Evolutionary conservation across 352 stramenopile genomes (phyloP).

Genomic region (Globisporangium recalcitrans): DNA sequence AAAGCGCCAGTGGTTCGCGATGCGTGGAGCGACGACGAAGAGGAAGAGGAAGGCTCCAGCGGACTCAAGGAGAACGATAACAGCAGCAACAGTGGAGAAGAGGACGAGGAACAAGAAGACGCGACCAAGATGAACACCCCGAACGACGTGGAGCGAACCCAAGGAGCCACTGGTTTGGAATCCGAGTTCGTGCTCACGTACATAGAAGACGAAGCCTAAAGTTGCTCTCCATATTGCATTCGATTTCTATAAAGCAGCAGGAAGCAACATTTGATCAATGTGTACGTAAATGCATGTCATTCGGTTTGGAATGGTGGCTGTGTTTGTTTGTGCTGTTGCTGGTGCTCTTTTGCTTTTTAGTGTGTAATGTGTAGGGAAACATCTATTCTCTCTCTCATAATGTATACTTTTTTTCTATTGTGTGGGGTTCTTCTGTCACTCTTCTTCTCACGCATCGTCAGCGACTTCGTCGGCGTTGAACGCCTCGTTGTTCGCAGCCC

Average conservation of each 20-base stretch:
- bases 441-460: slow-evolving; percentile 13
- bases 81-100: slow-evolving; percentile 20
- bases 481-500: slow-evolving; percentile 19
- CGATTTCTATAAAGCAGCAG: slow-evolving; percentile 3
- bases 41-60: slow-evolving; percentile 8
- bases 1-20: slow-evolving; percentile 42
- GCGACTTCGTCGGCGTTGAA: slow-evolving; percentile 17
- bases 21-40: slow-evolving; percentile 78
- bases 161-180: slow-evolving; percentile 1
- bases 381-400: slow-evolving; percentile 10
- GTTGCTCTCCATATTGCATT: background rate
- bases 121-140: slow-evolving; percentile 12
- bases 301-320: background rate
- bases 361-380: background rate
- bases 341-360: background rate
- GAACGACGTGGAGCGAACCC: slow-evolving; percentile 14
- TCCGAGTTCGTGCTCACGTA: slow-evolving; percentile 20
- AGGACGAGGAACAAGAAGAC: slow-evolving; percentile 7
- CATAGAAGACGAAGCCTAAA: slow-evolving; percentile 19
- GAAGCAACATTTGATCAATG: background rate
- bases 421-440: background rate
- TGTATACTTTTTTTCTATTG: slow-evolving; percentile 7
- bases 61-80: slow-evolving; percentile 15
- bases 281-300: slow-evolving; percentile 1
- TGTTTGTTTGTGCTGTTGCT: background rate